Base-by-base conservation (phyloP, 768 basidiomycete species). In the Cytidiella melzeri region DNA sequence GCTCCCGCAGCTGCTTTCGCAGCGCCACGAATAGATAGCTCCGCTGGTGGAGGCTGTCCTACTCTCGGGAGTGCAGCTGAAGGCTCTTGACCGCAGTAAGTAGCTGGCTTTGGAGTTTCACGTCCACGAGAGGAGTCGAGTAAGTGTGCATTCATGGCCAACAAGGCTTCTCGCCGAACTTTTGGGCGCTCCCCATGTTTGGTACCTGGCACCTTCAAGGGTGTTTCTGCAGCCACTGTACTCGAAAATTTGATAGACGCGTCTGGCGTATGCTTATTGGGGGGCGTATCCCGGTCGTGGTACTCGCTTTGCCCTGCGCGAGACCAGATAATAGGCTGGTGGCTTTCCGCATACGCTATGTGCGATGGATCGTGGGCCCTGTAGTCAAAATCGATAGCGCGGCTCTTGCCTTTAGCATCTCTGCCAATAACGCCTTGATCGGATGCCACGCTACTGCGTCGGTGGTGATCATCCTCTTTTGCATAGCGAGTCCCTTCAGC, bases 401-500 rank as follows among this genome's bases (percentile, higher is more conserved):
- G 46, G 20, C 52, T 46, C 30, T 53, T 53, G 15, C 52, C 52
- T 37, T 53, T 53, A 30, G n/a, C 28, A 42, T 44, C 49, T 11
- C 28, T 15, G 30, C 15, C 7, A 15, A 34, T 34, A 34, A 7
- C 30, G 30, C 7, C 30, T 15, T 34, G 30, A 7, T 15, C 30
- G 30, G 44, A 45, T n/a, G 25, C 28, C 15, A 19, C n/a, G 25
- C 28, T 15, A 6, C 26, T 45, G 18, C 20, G 28, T 3, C n/a
- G 44, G 26, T 38, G 46, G 5, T 34, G 4, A 1, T 47, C 46
- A 11, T 15, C 23, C 12, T 18, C 36, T 27, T 19, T 19, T 15
- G 44, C 34, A 34, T 34, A 15, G 30, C 30, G 30, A 34, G n/a
- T n/a, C n/a, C 15, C 30, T 7, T 34, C 30, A 34, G 30, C 9